phyloP scores from a whole-genome alignment of 768 basidiomycete genomes.

The Neoboletus magnificus region DNA sequence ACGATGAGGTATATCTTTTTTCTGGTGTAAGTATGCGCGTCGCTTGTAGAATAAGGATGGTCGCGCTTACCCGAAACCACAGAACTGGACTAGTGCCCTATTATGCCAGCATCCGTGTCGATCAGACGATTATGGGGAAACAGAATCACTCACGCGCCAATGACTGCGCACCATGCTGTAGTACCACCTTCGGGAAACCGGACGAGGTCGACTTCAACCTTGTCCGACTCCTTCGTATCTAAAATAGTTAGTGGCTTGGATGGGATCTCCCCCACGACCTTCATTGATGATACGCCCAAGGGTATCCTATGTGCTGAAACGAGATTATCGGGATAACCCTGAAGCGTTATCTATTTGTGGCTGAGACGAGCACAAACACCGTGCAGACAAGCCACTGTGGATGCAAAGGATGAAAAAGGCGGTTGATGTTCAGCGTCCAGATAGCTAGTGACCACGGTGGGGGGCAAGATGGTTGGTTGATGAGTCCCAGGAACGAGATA shows the following conservation, averaged over 20 bases:
- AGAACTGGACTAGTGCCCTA: constrained; percentile 32
- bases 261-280: neutral
- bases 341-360: too few species aligned
- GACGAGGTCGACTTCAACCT: neutral
- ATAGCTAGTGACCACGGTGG: too few species aligned
- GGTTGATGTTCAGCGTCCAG: too few species aligned
- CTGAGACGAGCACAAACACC: too few species aligned
- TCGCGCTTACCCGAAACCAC: constrained; percentile 31
- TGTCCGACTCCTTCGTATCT: constrained; percentile 1
- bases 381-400: too few species aligned
- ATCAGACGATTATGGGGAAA: neutral
- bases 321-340: too few species aligned
- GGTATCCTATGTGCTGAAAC: too few species aligned
- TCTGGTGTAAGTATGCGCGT: neutral
- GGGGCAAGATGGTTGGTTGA: too few species aligned
- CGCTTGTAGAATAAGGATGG: neutral
- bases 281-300: neutral
- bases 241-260: neutral
- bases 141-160: constrained; percentile 21
- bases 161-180: constrained; percentile 23
- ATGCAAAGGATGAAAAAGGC: too few species aligned
- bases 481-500: too few species aligned
- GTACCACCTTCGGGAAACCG: constrained; percentile 30
- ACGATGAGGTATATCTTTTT: constrained; percentile 33
- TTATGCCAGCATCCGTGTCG: neutral